These are phyloP conservation scores for Saccharum spontaneum DNA, from an alignment of 176 grass and related monocot genomes.

Conservation along the genomic window DNA sequence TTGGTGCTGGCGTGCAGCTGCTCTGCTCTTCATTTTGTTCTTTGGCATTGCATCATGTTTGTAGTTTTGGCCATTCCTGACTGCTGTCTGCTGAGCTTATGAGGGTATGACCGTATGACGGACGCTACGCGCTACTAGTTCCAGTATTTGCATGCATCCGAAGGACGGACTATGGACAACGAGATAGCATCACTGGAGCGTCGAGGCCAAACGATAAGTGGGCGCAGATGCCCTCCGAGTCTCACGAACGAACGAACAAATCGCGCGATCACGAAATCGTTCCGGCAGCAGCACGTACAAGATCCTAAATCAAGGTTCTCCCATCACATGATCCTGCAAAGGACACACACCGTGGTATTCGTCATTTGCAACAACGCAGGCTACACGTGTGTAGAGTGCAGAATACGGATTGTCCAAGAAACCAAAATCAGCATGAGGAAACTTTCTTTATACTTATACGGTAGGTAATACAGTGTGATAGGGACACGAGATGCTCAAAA, in stretches of 20 bases:
- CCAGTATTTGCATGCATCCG: background rate
- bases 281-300: background rate
- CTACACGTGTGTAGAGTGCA: background rate
- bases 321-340: background rate
- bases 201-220: no score
- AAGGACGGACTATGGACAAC: background rate
- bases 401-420: background rate
- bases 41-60: background rate
- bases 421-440: background rate
- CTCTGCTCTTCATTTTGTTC: background rate
- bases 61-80: background rate
- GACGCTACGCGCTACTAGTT: background rate
- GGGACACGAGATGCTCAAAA: conserved; percentile 1
- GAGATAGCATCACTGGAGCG: no score
- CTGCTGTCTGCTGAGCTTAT: background rate
- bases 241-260: background rate
- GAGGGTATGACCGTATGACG: no score
- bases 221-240: background rate
- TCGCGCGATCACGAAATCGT: background rate
- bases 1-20: background rate
- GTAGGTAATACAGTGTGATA: background rate
- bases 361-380: background rate
- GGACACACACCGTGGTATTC: background rate
- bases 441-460: conserved; percentile 5
- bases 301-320: background rate